Conservation (phyloP, 129 eudicot genomes). For the Smallanthus sonchifolius region DNA sequence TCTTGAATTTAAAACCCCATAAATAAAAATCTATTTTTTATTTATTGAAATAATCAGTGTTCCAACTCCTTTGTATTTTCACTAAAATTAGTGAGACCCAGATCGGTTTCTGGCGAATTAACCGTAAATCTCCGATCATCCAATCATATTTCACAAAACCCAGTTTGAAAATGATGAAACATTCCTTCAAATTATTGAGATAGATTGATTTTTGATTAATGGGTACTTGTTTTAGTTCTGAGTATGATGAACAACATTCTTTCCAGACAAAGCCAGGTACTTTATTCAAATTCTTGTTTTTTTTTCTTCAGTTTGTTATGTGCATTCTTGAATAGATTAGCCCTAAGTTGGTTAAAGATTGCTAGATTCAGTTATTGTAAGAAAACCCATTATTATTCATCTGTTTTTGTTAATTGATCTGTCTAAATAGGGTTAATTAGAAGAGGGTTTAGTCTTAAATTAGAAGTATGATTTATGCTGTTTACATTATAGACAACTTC, state of each 20-base stretch:
- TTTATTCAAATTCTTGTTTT: constrained; percentile 9
- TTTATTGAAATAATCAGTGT: background rate
- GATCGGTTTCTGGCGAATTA: background rate
- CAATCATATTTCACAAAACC: constrained; percentile 5
- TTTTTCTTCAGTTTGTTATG: background rate
- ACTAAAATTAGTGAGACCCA: background rate
- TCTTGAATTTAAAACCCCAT: constrained; percentile 4
- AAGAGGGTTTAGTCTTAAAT: background rate
- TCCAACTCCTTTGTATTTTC: constrained; percentile 8
- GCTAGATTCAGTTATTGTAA: constrained; percentile 8
- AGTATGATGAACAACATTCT: constrained; percentile 38
- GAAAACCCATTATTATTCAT: background rate
- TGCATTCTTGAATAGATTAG: constrained; percentile 22
- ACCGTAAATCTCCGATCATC: background rate
- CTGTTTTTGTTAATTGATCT: background rate
- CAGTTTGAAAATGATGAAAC: constrained; percentile 5
- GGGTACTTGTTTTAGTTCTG: constrained; percentile 72
- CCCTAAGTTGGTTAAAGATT: constrained; percentile 15
- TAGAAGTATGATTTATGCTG: background rate
- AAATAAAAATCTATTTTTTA: background rate
- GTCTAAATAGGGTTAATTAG: background rate
- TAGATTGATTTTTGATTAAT: constrained; percentile 31
- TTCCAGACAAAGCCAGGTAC: constrained; percentile 39
- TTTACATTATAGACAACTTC: background rate
- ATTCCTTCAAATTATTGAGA: background rate